Evolutionary conservation across 1,139 yeast species (phyloP).

Genomic region (Candida freyschussii): DNA sequence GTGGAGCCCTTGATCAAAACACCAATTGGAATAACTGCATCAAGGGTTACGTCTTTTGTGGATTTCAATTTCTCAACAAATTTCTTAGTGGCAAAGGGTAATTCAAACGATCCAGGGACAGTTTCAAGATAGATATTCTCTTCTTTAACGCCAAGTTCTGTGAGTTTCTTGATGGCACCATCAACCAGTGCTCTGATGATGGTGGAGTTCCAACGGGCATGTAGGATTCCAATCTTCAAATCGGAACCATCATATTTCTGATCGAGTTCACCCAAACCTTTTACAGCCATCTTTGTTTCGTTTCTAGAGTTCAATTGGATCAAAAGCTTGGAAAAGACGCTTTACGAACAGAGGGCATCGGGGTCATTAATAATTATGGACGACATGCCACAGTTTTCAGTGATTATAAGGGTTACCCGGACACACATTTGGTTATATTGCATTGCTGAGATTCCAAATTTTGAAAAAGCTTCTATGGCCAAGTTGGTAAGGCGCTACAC

Average conservation of each 20-base stretch:
- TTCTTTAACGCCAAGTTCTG: conserved; percentile 62
- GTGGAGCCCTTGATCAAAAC: conserved; percentile 93
- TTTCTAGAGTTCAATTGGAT: background rate
- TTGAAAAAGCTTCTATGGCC: conserved; percentile 38
- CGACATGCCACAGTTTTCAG: too few species aligned
- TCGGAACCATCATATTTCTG: conserved; percentile 65
- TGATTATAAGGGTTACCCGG: too few species aligned
- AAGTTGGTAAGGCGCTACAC: conserved; percentile 41
- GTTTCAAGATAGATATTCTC: conserved; percentile 75
- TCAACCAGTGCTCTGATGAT: conserved; percentile 75
- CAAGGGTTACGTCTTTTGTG: conserved; percentile 48
- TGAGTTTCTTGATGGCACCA: conserved; percentile 65
- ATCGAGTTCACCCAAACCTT: conserved; percentile 75
- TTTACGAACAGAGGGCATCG: too few species aligned
- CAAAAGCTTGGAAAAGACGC: background rate
- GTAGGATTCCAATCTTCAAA: conserved; percentile 77
- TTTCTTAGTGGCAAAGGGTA: conserved; percentile 73
- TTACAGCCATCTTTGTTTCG: conserved; percentile 55
- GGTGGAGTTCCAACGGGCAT: conserved; percentile 88
- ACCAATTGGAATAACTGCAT: conserved; percentile 91
- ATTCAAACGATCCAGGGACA: conserved; percentile 92
- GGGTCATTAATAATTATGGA: too few species aligned
- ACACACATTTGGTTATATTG: too few species aligned
- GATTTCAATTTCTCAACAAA: conserved; percentile 41
- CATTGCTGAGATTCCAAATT: too few species aligned